Conservation (phyloP, 768 basidiomycete species). For the Lactifluus pinguis region DNA sequence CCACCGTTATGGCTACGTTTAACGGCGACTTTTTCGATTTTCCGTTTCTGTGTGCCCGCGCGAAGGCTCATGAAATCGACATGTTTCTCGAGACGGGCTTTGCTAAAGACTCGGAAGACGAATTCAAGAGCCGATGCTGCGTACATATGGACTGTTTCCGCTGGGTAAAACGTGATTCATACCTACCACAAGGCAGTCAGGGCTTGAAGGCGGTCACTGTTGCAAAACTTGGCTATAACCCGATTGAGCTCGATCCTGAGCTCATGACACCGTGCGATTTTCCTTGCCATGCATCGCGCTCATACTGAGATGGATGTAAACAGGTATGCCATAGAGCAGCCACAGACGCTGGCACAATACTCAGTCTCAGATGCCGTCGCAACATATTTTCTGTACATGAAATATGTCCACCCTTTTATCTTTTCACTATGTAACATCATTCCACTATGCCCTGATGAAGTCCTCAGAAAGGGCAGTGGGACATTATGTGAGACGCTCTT, state of each 20-base stretch:
- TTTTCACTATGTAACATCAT: conserved; percentile 99
- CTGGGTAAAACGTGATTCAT: conserved; percentile 99
- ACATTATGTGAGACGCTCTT: conserved; percentile 95
- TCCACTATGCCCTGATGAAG: conserved; percentile 92
- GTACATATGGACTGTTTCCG: conserved; percentile 99
- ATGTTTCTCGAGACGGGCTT: conserved; percentile 97
- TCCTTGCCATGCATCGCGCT: neutral
- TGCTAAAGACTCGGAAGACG: conserved; percentile 82
- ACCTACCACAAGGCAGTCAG: conserved; percentile 96
- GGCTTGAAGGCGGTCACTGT: conserved; percentile 97
- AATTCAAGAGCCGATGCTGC: conserved; percentile 87
- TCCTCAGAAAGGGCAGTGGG: conserved; percentile 89
- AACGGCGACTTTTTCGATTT: conserved; percentile 99
- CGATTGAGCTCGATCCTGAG: conserved; percentile 95
- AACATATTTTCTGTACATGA: conserved; percentile 99
- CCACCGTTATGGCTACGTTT: conserved; percentile 96
- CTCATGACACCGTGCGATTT: conserved; percentile 91
- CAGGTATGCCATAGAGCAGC: conserved; percentile 94
- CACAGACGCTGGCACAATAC: conserved; percentile 90
- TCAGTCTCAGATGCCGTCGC: conserved; percentile 99
- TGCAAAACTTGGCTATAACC: conserved; percentile 91
- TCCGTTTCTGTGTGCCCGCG: conserved; percentile 84
- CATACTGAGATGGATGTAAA: neutral
- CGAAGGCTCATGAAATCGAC: conserved; percentile 84
- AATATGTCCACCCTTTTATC: conserved; percentile 99